Conservation (phyloP, 768 basidiomycete genomes). For the Mycena venus region DNA sequence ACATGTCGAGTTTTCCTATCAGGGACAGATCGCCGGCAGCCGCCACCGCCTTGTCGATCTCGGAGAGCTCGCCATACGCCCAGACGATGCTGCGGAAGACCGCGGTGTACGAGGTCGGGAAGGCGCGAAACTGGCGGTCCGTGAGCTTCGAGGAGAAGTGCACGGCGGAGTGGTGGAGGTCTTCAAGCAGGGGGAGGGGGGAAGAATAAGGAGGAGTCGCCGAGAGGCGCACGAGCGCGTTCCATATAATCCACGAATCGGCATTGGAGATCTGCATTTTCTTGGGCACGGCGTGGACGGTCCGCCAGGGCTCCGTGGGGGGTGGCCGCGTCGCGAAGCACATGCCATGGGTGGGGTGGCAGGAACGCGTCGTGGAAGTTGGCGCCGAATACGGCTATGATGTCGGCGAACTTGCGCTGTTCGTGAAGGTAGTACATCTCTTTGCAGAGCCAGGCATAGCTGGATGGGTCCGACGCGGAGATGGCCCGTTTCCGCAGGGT, state of each 20-base stretch:
- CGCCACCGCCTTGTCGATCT: constrained; percentile 5
- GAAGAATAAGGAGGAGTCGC: neutral
- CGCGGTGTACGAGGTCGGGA: constrained; percentile 30
- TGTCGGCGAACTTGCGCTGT: constrained; percentile 11
- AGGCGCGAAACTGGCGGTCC: constrained; percentile 21
- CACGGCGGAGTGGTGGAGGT: constrained; percentile 13
- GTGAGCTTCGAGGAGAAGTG: constrained; percentile 25
- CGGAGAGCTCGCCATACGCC: constrained; percentile 21
- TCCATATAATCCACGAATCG: constrained; percentile 33
- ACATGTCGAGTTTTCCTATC: constrained; percentile 12
- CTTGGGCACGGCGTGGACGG: constrained; percentile 2
- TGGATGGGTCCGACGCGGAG: constrained; percentile 9
- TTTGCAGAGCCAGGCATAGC: constrained; percentile 30
- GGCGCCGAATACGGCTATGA: constrained; percentile 22
- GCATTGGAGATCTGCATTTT: constrained; percentile 10
- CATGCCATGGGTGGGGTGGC: neutral
- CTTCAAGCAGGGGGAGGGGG: constrained; percentile 1
- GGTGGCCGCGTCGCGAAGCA: neutral
- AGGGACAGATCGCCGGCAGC: constrained; percentile 13
- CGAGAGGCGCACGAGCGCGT: constrained; percentile 30
- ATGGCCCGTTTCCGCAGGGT: constrained; percentile 23
- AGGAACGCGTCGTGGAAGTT: constrained; percentile 23
- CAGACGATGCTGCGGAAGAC: constrained; percentile 29
- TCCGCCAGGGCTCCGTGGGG: neutral
- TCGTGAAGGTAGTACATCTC: constrained; percentile 31